A percentile compares a stretch with the other conserved stretches of the same genome.
phyloP scores from a whole-genome alignment of 2,329 filamentous ascomycete genomes.

The Pezicula carpinea region DNA sequence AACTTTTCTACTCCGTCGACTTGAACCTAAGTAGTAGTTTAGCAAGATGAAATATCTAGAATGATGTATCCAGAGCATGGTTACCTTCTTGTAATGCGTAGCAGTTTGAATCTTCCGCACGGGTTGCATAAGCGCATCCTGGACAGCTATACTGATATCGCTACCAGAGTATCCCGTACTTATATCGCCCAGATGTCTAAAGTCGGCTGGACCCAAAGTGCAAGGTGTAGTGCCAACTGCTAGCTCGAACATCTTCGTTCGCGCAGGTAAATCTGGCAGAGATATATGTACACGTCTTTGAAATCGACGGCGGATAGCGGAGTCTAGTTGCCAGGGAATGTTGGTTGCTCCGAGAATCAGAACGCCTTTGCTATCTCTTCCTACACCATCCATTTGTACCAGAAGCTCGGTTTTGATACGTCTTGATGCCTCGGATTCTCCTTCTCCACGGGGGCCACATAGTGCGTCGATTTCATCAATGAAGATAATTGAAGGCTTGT shows the following conservation, averaged over 20 bases:
- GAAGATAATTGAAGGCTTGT: constrained; percentile 97
- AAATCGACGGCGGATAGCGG: constrained; percentile 92
- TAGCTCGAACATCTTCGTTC: constrained; percentile 79
- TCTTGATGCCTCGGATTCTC: constrained; percentile 93
- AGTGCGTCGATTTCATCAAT: constrained; percentile 98
- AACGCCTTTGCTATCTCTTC: constrained; percentile 89
- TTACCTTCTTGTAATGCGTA: constrained; percentile 93
- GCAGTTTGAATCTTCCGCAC: constrained; percentile 95
- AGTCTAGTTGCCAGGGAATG: constrained; percentile 97
- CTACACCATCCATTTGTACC: constrained; percentile 98
- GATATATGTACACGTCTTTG: constrained; percentile 95
- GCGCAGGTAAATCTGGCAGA: constrained; percentile 78
- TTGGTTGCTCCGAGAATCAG: constrained; percentile 95
- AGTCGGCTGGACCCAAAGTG: constrained; percentile 73
- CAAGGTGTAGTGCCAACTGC: constrained; percentile 92
- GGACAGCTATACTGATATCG: constrained; percentile 93
- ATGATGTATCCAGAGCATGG: not conserved
- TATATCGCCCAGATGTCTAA: constrained; percentile 69
- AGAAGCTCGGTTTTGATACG: constrained; percentile 98
- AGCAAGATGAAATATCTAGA: not conserved
- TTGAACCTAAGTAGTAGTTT: constrained; percentile 50
- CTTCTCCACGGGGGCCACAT: constrained; percentile 86
- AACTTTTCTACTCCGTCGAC: constrained; percentile 63
- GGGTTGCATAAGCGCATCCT: constrained; percentile 95
- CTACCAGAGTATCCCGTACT: constrained; percentile 94